Conservation (phyloP, 805 yeast genomes). For the Tetrapisispora namnaoensis region DNA sequence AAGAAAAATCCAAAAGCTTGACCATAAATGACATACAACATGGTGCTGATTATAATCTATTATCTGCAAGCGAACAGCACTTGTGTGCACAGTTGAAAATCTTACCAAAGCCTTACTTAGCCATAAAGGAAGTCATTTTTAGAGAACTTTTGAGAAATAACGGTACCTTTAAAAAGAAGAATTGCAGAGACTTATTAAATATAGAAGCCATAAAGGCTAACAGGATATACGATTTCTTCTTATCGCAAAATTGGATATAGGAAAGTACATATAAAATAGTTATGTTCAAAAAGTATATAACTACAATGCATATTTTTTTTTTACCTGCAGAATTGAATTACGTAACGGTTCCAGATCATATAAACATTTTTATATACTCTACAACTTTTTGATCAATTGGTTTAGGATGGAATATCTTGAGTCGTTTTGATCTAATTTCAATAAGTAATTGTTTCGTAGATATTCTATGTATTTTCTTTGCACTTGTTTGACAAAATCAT, state of each 20-base stretch:
- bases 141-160: conserved; percentile 80
- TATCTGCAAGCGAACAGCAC: conserved; percentile 81
- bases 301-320: background rate
- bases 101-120: conserved; percentile 87
- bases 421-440: conserved; percentile 20
- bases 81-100: conserved; percentile 77
- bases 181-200: conserved; percentile 73
- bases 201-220: conserved; percentile 82
- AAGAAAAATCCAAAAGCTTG: conserved; percentile 31
- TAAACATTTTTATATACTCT: conserved; percentile 2
- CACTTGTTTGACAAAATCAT: conserved; percentile 28
- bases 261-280: background rate
- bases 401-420: conserved; percentile 24
- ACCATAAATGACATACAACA: conserved; percentile 61
- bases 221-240: conserved; percentile 85
- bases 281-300: background rate
- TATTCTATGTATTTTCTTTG: conserved; percentile 27
- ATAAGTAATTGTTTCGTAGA: conserved; percentile 29
- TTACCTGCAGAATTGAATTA: background rate
- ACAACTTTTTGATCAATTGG: conserved; percentile 27
- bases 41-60: conserved; percentile 71
- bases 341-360: background rate
- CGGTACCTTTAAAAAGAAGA: conserved; percentile 71
- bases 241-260: conserved; percentile 77
- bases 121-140: conserved; percentile 81